Evolutionary conservation across 768 basidiomycete species (phyloP).

Genomic region (Lactifluus rugatus): DNA sequence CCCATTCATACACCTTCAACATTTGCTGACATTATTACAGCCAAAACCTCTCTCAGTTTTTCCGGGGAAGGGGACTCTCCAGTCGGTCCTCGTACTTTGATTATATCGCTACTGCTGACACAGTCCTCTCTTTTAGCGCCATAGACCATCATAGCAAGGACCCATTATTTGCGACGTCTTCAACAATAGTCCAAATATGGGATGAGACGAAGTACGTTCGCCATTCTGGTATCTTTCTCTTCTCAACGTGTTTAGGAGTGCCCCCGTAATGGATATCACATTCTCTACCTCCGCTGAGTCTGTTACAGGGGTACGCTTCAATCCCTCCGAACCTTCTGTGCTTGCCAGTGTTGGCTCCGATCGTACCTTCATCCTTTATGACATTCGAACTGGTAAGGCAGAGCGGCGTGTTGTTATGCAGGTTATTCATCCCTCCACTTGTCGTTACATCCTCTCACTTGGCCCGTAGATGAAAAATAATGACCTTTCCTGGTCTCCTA

Average conservation of each 20-base stretch:
- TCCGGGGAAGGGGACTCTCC: conserved; percentile 82
- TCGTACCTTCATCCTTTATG: conserved; percentile 91
- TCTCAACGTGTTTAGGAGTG: conserved; percentile 41
- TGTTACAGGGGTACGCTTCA: conserved; percentile 81
- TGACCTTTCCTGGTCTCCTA: conserved; percentile 90
- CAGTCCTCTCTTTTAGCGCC: conserved; percentile 39
- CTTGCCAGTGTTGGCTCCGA: conserved; percentile 94
- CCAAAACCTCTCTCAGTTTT: conserved; percentile 64
- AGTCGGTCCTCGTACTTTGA: conserved; percentile 41
- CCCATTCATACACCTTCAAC: background rate
- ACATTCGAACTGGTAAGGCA: conserved; percentile 93
- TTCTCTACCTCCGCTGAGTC: conserved; percentile 87
- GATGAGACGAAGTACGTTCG: conserved; percentile 83
- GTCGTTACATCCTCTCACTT: conserved; percentile 2
- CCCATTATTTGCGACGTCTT: conserved; percentile 88
- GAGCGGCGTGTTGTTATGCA: conserved; percentile 88
- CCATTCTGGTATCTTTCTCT: background rate
- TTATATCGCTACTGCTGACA: background rate
- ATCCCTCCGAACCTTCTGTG: conserved; percentile 86
- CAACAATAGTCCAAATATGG: conserved; percentile 92
- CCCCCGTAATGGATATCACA: conserved; percentile 76
- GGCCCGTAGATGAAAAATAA: conserved; percentile 70
- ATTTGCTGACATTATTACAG: conserved; percentile 9
- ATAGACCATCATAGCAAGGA: conserved; percentile 92
- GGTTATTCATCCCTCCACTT: conserved; percentile 30